Conservation (phyloP, 2,329 filamentous ascomycete genomes). For the Verticillium nonalfalfae region DNA sequence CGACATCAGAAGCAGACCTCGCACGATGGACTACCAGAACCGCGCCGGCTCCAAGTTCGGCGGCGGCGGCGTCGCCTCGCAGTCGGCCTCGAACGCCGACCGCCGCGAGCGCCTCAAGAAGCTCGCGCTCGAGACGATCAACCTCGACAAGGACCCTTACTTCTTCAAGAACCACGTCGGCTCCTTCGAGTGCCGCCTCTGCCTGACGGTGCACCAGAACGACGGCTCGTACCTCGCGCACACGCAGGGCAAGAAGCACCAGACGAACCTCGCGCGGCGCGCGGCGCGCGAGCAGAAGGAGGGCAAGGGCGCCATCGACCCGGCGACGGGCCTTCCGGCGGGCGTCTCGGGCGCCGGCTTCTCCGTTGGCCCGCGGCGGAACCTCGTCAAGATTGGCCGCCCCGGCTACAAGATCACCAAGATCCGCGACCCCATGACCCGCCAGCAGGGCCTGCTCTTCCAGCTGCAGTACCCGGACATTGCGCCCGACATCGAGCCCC, state of each 20-base stretch:
- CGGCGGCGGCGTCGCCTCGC: constrained; percentile 91
- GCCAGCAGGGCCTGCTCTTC: constrained; percentile 88
- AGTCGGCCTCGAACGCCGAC: constrained; percentile 91
- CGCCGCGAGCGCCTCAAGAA: constrained; percentile 95
- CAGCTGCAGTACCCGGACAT: constrained; percentile 96
- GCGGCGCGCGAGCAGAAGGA: constrained; percentile 95
- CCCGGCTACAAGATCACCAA: constrained; percentile 99
- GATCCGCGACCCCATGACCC: constrained; percentile 78
- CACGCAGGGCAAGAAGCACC: constrained; percentile 97
- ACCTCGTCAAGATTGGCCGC: constrained; percentile 88
- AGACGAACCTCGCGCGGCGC: constrained; percentile 93
- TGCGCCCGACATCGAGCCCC: constrained; percentile 64
- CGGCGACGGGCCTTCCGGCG: constrained; percentile 62
- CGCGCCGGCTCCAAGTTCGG: constrained; percentile 96
- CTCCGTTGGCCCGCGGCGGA: constrained; percentile 56
- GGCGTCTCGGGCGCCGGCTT: constrained; percentile 70
- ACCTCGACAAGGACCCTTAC: constrained; percentile 98
- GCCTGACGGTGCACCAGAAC: constrained; percentile 96
- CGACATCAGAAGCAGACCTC: background rate
- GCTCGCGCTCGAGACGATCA: constrained; percentile 96
- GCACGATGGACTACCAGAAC: constrained; percentile 77
- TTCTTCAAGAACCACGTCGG: constrained; percentile 99
- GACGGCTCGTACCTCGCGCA: constrained; percentile 98
- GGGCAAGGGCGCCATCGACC: constrained; percentile 64
- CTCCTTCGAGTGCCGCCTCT: constrained; percentile 95